Percentiles rank a stretch among this genome's conserved stretches.
These are phyloP conservation scores for Aspergillus calidoustus DNA, from an alignment of 2,329 filamentous ascomycete genomes.

Conservation along the genomic window DNA sequence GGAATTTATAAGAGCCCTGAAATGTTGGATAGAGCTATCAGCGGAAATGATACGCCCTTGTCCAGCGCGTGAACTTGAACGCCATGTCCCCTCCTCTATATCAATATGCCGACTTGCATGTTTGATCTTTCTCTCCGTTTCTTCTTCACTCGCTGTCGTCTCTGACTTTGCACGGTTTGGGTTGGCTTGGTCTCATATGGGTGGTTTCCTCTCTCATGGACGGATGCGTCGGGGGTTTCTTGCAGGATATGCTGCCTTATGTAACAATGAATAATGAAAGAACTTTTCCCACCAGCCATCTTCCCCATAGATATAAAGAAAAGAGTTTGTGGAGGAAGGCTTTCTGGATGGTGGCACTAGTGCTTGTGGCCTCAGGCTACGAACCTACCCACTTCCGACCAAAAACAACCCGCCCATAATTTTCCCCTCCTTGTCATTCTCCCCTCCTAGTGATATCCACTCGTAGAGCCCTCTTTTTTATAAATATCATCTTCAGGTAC, in stretches of 20 bases:
- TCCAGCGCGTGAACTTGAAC: slow-evolving; percentile 2
- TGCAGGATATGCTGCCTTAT: slow-evolving; percentile 15
- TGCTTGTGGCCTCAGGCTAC: slow-evolving; percentile 25
- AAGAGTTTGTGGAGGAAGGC: slow-evolving; percentile 2
- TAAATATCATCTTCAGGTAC: slow-evolving; percentile 19
- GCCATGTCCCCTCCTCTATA: slow-evolving; percentile 1
- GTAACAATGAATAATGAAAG: slow-evolving; percentile 21
- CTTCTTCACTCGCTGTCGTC: slow-evolving; percentile 4
- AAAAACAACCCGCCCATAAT: slow-evolving; percentile 31
- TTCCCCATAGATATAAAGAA: background rate
- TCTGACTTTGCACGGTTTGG: slow-evolving; percentile 14
- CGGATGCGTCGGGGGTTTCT: slow-evolving; percentile 11
- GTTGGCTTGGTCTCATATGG: slow-evolving; percentile 18
- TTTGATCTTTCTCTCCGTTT: background rate
- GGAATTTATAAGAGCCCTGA: slow-evolving; percentile 21
- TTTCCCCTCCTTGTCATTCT: slow-evolving; percentile 24
- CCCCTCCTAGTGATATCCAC: slow-evolving; percentile 19
- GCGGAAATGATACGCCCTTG: background rate
- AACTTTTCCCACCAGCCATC: background rate
- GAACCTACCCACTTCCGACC: slow-evolving; percentile 30
- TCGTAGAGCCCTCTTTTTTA: slow-evolving; percentile 14
- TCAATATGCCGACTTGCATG: slow-evolving; percentile 1
- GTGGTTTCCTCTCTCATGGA: background rate
- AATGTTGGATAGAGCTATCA: slow-evolving; percentile 5
- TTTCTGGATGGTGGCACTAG: slow-evolving; percentile 25